phyloP scores from a whole-genome alignment of 441 rosid species.

The Erysimum cheiri region DNA sequence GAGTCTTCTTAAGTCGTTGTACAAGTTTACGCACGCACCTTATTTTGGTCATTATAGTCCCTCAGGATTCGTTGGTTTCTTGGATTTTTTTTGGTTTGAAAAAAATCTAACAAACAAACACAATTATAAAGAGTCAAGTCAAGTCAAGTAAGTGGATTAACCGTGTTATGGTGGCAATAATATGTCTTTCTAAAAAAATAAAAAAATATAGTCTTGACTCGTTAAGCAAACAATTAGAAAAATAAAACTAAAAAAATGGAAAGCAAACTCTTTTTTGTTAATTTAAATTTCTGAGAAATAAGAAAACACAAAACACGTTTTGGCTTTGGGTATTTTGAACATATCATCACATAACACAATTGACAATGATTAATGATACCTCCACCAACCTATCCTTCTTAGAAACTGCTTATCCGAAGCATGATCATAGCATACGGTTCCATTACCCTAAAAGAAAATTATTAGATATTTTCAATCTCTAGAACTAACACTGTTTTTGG shows the following conservation, averaged over 20 bases:
- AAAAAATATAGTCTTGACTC: neutral
- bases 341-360: too few relatives aligned
- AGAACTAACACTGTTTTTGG: too few relatives aligned
- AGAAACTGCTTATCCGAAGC: too few relatives aligned
- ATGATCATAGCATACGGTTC: too few relatives aligned
- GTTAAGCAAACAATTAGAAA: neutral
- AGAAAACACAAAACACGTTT: neutral
- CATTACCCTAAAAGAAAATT: too few relatives aligned
- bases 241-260: neutral
- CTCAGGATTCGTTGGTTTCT: neutral
- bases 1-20: conserved; percentile 2
- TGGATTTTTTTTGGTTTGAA: too few relatives aligned
- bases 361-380: too few relatives aligned
- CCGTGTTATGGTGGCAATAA: neutral
- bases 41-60: neutral
- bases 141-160: too few relatives aligned
- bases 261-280: neutral
- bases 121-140: neutral
- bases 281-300: neutral
- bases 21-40: neutral
- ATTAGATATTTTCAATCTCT: too few relatives aligned
- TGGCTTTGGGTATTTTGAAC: neutral
- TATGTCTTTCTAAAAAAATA: too few relatives aligned
- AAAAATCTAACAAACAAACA: neutral
- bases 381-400: too few relatives aligned